A percentile compares a stretch with the other conserved stretches of the same genome.
Conservation (phyloP, 1,284 basidiomycete species). For the Ceratobasidium sp. region DNA sequence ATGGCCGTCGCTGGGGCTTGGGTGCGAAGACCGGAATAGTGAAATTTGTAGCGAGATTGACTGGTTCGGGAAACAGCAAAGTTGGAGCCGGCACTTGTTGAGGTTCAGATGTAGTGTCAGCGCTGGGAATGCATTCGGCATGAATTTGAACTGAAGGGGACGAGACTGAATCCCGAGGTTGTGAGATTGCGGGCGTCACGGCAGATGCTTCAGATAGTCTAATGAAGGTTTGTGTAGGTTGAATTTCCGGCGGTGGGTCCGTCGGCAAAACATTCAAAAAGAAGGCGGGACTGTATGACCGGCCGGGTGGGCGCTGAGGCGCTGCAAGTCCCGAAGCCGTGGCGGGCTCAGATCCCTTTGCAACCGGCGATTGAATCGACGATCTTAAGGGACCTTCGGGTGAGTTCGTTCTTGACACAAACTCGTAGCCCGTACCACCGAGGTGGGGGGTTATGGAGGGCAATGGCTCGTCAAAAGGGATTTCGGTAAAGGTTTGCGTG, state of each 20-base stretch:
- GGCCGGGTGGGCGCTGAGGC: too few species aligned
- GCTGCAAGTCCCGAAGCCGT: neutral
- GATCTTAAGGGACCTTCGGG: neutral
- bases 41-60: too few species aligned
- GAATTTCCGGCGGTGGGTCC: neutral
- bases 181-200: too few species aligned
- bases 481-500: neutral
- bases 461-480: neutral
- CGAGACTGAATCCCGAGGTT: too few species aligned
- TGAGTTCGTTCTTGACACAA: neutral
- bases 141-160: too few species aligned
- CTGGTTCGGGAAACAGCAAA: too few species aligned
- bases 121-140: too few species aligned
- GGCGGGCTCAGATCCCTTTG: neutral
- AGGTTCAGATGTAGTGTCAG: too few species aligned
- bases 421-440: neutral
- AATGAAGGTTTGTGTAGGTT: neutral
- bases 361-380: too few species aligned
- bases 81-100: too few species aligned
- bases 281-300: neutral
- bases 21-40: neutral
- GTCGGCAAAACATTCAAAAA: neutral
- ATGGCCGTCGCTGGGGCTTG: neutral
- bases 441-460: neutral
- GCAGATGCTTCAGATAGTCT: too few species aligned